Evolutionary conservation across 352 stramenopile genomes (phyloP), one percentile per base, ranked within the genome.

Genomic region (Thalassiosira hispida): DNA sequence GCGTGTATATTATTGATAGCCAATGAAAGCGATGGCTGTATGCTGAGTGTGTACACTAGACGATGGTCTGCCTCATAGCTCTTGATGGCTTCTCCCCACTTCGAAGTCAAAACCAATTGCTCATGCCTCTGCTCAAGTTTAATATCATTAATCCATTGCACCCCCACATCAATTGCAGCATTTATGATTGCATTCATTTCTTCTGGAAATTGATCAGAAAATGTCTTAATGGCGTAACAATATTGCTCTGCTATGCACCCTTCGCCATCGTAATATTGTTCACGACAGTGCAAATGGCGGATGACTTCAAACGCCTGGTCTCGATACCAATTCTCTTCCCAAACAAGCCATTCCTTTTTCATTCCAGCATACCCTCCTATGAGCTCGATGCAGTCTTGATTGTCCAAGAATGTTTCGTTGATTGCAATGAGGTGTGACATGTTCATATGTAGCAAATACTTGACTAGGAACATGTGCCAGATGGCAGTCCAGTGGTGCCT

Each of bases 311-410:
- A 40, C 6, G 64, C 64, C 20, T 73, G 64, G 27, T 73, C 38
- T 29, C 12, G 16, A 25, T 62, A 62, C 38, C 38, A 52, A 38
- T 73, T 52, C 14, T 44, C 18, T 23, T 49, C 23, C 12, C 12
- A 20, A 16, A 56, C 25, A 31, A 73, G 64, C 64, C 64, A 73
- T 22, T 73, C 64, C 33, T 53, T 73, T 33, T 73, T 53, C 47
- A 73, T 38, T 38, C 64, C 64, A 14, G 29, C 25, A 23, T 52
- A 73, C 23, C 52, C 64, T 23, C 64, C 64, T 33, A 73, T 73
- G 8, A 53, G 20, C 25, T 51, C n/a, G 5, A 53, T 52, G 20
- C 64, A 73, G 22, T 73, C 64, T 35, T n/a, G 47, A 52, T 63
- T 73, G 18, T 56, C 33, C 64, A 73, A 73, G 20, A 73, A 73